Evolutionary conservation across 768 basidiomycete species (phyloP), one percentile per base, ranked within the genome.

Genomic region (Boletus reticuloceps): DNA sequence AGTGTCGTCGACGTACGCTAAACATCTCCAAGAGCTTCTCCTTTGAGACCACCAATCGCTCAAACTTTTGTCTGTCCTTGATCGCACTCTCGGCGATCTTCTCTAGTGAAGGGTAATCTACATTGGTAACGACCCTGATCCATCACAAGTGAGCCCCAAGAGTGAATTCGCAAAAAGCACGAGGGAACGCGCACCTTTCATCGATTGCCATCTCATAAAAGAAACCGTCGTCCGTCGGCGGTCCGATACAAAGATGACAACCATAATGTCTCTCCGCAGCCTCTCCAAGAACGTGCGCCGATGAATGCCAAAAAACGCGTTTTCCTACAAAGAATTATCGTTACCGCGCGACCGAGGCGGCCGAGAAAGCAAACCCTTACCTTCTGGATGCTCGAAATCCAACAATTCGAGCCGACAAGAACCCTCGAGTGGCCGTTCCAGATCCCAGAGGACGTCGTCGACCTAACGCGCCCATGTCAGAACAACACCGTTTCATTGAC

Each of bases 231-330:
- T 96, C 93, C 3, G 94, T 94, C 22, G 97, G 97, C 16, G 97
- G 97, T 4, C 97, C 97, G 58, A 97, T 85, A 66, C 95, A 97
- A 14, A 99, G 80, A 77, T 97, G 94, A 70, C 94, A 97, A 39
- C 95, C 96, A 69, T 98, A 96, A 70, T 97, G 94, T 50, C 90
- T 83, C 74, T 99, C 97, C 40, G 94, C 85, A 51, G 96, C 90
- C 74, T 99, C 97, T 43, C 97, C 97, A 17, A 99, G 82, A 53
- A 98, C 94, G 73, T 98, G 97, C 0, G 97, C 97, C 25, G 95
- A 98, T 17, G 97, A 98, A 71, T 98, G 97, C 97, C 97, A 99
- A 79, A 98, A 99, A 9, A 99, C 97, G 64, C 88, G 89, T 73
- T 98, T 94, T 56, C 96, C 94, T 86, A 50, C 29, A 17, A 25